Conservation (phyloP, 495 filamentous ascomycete genomes). For the Aspergillus olivimuriae region DNA sequence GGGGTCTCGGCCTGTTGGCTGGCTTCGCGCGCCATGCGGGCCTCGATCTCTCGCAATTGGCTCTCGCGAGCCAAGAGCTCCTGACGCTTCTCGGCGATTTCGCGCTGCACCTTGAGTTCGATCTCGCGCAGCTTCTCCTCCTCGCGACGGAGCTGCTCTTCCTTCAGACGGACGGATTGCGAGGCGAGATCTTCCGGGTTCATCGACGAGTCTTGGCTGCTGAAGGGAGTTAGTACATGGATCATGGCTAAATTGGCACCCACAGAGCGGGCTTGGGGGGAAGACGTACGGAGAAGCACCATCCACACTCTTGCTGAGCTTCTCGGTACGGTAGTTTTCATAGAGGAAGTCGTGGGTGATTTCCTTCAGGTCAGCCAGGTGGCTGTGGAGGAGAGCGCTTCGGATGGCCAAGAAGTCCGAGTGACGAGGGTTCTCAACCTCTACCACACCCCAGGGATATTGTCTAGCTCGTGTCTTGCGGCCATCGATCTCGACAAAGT, state of each 20-base stretch:
- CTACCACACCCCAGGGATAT: conserved; percentile 98
- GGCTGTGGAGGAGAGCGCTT: conserved; percentile 92
- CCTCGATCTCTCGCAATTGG: conserved; percentile 93
- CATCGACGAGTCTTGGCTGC: conserved; percentile 71
- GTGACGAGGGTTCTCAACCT: conserved; percentile 98
- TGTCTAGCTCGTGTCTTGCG: conserved; percentile 89
- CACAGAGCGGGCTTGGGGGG: not conserved
- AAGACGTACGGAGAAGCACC: conserved; percentile 75
- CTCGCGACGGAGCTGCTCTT: conserved; percentile 96
- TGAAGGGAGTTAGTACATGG: conserved; percentile 22
- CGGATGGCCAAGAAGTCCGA: conserved; percentile 97
- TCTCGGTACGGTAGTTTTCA: conserved; percentile 99
- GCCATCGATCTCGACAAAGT: conserved; percentile 87
- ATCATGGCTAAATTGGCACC: too few relatives aligned
- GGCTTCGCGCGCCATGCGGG: conserved; percentile 66
- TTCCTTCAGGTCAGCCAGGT: conserved; percentile 96
- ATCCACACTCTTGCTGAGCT: conserved; percentile 97
- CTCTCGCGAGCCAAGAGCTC: conserved; percentile 96
- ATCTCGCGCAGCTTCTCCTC: conserved; percentile 99
- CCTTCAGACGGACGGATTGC: conserved; percentile 96
- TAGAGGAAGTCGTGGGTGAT: conserved; percentile 99
- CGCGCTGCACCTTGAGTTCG: conserved; percentile 96
- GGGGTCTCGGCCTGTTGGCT: conserved; percentile 33
- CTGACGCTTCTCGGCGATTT: conserved; percentile 99
- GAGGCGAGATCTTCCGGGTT: conserved; percentile 95